Base-by-base conservation (phyloP, 2,329 filamentous ascomycete species). In the Sarocladium brachiariae region DNA sequence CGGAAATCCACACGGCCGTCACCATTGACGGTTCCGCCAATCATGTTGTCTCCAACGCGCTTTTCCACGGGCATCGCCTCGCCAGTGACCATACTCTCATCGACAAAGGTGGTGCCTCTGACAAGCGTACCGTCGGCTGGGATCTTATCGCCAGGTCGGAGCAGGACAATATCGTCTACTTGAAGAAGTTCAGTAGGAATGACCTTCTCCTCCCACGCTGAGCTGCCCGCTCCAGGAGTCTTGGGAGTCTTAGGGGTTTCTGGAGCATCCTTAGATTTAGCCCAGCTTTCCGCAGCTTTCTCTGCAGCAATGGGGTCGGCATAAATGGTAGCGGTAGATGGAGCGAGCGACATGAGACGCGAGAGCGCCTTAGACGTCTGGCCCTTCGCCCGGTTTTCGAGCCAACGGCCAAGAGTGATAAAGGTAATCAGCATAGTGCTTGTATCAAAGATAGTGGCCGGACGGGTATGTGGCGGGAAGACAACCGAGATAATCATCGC, bases 381-480 rank as follows among this genome's bases (percentile, higher is more conserved):
- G 0, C 93, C 93, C 71, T 97, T 99, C 49, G 93, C 93, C 16
- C 84, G 76, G 64, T 97, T 99, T 69, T 99, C 93, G 16, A 99
- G 71, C 71, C 87, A 99, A 31, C 93, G 84, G 3, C 93, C 89
- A 2, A 99, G 71, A 1, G 87, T 90, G 65, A 96, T 89, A 64
- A 99, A 97, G 0, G 90, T 96, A 65, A 99, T 91, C 49, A 99
- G 77, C 93, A 97, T 99, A 19, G 90, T 96, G 68, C 91, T 96
- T 1, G 93, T 99, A 63, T 99, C 93, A 61, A 99, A 99, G 14
- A 96, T 87, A 2, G 90, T 96, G 55, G 82, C 84, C 1, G 93
- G 93, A 45, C 88, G 81, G 2, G 77, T 80, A 63, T 97, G 89
- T 6, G 89, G 87, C 19, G 81, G 73, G n/a, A 80, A 74, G 13